A percentile compares a stretch with the other conserved stretches of the same genome.
These are phyloP conservation scores for Nicotiana rustica DNA, from an alignment of 305 asterid species.

Conservation along the genomic window DNA sequence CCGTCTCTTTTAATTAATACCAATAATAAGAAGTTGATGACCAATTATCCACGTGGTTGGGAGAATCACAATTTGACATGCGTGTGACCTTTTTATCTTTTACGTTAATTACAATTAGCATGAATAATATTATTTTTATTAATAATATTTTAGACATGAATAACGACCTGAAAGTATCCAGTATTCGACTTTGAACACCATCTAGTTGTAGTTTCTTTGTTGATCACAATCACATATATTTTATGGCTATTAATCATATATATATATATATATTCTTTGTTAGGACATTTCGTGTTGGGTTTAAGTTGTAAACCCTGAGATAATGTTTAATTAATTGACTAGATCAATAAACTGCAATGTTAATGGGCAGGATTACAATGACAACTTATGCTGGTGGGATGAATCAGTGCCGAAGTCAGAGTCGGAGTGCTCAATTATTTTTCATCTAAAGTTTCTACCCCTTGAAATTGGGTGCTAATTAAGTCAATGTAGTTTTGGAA, in stretches of 20 bases:
- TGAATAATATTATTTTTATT: not conserved
- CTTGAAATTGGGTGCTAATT: too few relatives aligned
- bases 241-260: not conserved
- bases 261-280: too few relatives aligned
- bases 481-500: too few relatives aligned
- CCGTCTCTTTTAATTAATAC: not conserved
- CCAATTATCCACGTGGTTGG: not conserved
- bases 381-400: too few relatives aligned
- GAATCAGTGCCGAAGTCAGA: too few relatives aligned
- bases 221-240: not conserved
- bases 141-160: not conserved
- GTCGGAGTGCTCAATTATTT: too few relatives aligned
- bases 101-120: not conserved
- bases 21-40: not conserved
- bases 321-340: too few relatives aligned
- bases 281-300: not conserved
- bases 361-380: too few relatives aligned
- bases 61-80: not conserved
- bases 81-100: not conserved
- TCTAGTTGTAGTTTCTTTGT: not conserved
- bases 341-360: too few relatives aligned
- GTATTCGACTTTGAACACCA: not conserved
- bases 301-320: not conserved
- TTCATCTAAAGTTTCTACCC: too few relatives aligned
- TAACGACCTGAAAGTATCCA: not conserved